phyloP scores from a whole-genome alignment of 768 basidiomycete species.

The Serendipita sp. region DNA sequence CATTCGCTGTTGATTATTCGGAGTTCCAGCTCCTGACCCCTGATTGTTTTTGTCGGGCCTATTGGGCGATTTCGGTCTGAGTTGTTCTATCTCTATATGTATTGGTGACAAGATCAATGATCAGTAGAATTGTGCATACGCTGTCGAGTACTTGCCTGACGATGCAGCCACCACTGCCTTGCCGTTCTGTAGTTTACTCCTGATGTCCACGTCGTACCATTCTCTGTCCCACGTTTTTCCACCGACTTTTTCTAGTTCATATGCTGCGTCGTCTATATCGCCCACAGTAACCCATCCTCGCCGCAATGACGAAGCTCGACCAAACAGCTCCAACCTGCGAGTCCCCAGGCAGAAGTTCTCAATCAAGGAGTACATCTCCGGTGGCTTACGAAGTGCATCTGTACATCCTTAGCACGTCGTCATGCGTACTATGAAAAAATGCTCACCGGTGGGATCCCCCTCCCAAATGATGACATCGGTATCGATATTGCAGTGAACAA shows the following conservation, averaged over 20 bases:
- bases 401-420: background rate
- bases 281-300: slow-evolving; percentile 84
- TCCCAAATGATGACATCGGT: slow-evolving; percentile 97
- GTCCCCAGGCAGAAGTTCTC: slow-evolving; percentile 96
- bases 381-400: slow-evolving; percentile 79
- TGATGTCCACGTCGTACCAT: slow-evolving; percentile 24
- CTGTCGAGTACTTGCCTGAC: slow-evolving; percentile 21
- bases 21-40: slow-evolving; percentile 7
- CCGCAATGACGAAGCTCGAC: slow-evolving; percentile 49
- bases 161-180: slow-evolving; percentile 56
- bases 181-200: slow-evolving; percentile 37
- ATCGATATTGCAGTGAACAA: slow-evolving; percentile 98
- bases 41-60: background rate
- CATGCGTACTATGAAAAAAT: slow-evolving; percentile 5
- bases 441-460: slow-evolving; percentile 48
- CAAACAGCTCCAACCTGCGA: slow-evolving; percentile 82
- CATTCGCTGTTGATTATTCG: slow-evolving; percentile 12
- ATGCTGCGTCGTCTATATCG: slow-evolving; percentile 27
- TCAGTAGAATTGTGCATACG: slow-evolving; percentile 9
- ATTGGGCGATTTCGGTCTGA: slow-evolving; percentile 70
- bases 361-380: slow-evolving; percentile 89
- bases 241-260: slow-evolving; percentile 18
- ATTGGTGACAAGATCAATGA: too few relatives aligned
- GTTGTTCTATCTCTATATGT: slow-evolving; percentile 57
- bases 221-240: slow-evolving; percentile 11